A percentile compares a stretch with the other conserved stretches of the same genome.
Evolutionary conservation across 305 asterid genomes (phyloP).

Genomic region (Fraxinus sp.): DNA sequence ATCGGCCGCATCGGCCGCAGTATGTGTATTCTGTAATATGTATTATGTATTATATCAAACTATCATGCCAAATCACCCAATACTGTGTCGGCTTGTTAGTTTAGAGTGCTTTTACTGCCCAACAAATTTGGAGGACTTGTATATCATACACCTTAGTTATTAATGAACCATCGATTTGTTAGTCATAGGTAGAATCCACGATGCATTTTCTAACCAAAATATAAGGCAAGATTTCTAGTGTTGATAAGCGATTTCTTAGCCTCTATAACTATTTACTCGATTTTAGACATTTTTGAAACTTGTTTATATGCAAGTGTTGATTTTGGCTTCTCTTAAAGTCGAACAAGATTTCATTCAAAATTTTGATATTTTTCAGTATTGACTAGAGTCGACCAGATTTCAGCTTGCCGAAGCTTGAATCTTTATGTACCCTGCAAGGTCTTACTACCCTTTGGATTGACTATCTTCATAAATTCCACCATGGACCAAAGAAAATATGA

Average conservation of each 20-base stretch:
- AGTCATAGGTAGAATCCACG: not conserved
- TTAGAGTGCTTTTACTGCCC: not conserved
- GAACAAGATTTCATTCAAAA: not conserved
- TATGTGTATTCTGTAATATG: conserved; percentile 26
- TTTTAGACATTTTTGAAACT: not conserved
- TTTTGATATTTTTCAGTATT: not conserved
- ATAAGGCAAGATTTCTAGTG: not conserved
- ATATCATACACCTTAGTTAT: not conserved
- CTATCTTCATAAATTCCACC: not conserved
- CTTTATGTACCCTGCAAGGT: not conserved
- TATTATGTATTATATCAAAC: conserved; percentile 5
- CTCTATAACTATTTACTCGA: not conserved
- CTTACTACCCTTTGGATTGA: not conserved
- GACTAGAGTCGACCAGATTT: not conserved
- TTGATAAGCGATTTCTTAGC: not conserved
- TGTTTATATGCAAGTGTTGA: not conserved
- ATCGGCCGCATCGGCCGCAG: conserved; percentile 17
- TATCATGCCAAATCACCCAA: not conserved
- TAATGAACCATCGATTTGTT: not conserved
- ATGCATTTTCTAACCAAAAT: not conserved
- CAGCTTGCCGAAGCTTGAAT: not conserved
- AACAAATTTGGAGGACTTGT: conserved; percentile 7
- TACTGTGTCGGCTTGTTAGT: not conserved
- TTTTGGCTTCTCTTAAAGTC: not conserved
- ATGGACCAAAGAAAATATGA: not conserved